A percentile compares a stretch with the other conserved stretches of the same genome.
phyloP scores from a whole-genome alignment of 192 early-diverging fungal genomes.

The Entomortierella beljakovae region DNA sequence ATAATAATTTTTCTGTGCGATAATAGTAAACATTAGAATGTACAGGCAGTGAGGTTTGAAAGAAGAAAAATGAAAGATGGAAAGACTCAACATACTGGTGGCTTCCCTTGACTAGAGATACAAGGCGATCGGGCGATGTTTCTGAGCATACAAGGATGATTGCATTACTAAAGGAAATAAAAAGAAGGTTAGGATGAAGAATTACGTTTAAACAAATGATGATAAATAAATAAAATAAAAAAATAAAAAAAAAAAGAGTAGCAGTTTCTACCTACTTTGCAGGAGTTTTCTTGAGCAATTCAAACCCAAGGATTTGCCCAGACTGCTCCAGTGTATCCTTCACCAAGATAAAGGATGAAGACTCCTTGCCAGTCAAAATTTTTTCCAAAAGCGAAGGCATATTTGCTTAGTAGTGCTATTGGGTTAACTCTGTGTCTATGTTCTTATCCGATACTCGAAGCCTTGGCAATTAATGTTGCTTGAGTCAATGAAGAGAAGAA shows the following conservation, averaged over 20 bases:
- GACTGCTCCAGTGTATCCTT: slow-evolving; percentile 51
- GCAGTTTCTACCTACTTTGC: slow-evolving; percentile 16
- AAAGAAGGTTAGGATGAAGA: not conserved
- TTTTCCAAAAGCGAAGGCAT: slow-evolving; percentile 44
- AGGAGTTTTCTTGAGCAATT: slow-evolving; percentile 31
- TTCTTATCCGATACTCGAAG: no score
- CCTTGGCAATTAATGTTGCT: no score
- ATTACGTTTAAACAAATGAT: no score
- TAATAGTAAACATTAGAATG: not conserved
- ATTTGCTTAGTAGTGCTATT: no score
- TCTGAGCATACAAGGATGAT: slow-evolving; percentile 45
- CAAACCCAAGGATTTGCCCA: slow-evolving; percentile 32
- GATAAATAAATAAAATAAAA: not conserved
- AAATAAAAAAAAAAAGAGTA: not conserved
- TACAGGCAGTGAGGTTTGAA: not conserved
- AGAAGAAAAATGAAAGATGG: not conserved
- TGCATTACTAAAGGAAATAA: slow-evolving; percentile 8
- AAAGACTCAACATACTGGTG: slow-evolving; percentile 11
- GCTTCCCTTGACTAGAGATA: slow-evolving; percentile 20
- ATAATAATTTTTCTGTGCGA: slow-evolving; percentile 14
- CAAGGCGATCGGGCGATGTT: slow-evolving; percentile 26
- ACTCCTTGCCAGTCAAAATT: slow-evolving; percentile 39
- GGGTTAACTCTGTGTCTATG: no score
- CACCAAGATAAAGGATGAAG: slow-evolving; percentile 41
- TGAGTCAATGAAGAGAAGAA: no score